Evolutionary conservation across 2,329 filamentous ascomycete species (phyloP).

Genomic region (Fusarium caatingaense): DNA sequence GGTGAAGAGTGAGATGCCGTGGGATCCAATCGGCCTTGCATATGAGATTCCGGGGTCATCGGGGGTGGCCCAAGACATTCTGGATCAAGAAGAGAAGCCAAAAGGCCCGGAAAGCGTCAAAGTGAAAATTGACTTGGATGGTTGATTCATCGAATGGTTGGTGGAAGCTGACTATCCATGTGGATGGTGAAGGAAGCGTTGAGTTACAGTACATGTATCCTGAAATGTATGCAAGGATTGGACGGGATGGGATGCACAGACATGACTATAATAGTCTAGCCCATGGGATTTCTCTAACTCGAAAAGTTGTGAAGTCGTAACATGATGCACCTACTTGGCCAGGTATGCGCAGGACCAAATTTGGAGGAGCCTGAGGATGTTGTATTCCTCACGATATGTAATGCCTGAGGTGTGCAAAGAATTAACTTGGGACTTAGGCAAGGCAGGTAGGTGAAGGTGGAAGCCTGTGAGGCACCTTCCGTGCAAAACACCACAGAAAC

Average conservation of each 20-base stretch:
- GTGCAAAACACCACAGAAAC: not conserved
- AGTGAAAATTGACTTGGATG: constrained; percentile 31
- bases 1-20: constrained; percentile 31
- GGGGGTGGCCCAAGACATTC: constrained; percentile 29
- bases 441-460: not conserved
- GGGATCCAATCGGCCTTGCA: constrained; percentile 44
- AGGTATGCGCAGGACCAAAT: not conserved
- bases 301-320: not conserved
- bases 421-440: not conserved
- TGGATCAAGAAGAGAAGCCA: constrained; percentile 33
- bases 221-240: constrained; percentile 15
- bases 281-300: not conserved
- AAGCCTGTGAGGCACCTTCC: constrained; percentile 4
- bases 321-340: not conserved
- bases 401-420: constrained; percentile 13
- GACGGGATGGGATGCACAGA: constrained; percentile 7
- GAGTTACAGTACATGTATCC: not conserved
- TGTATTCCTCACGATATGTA: not conserved
- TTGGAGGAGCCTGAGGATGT: not conserved
- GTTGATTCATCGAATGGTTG: constrained; percentile 28
- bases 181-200: constrained; percentile 28
- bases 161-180: constrained; percentile 27
- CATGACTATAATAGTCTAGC: not conserved
- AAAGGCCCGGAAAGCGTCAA: not conserved
- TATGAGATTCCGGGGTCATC: constrained; percentile 42